Base-by-base conservation (phyloP, 2,329 filamentous ascomycete species). In the Bipolaris victoriae region DNA sequence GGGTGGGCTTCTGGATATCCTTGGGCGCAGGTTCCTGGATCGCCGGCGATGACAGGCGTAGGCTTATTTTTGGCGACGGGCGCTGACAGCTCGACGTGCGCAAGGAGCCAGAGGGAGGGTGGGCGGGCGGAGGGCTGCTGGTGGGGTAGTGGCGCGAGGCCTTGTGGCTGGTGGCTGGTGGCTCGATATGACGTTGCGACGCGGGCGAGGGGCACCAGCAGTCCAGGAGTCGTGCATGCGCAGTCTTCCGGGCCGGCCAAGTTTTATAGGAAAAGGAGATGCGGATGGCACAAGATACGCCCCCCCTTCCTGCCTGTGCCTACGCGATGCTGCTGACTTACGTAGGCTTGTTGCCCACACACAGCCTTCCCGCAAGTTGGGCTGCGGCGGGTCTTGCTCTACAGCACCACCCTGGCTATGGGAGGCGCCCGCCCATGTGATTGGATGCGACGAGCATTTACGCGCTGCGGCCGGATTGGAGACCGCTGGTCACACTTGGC, bases 401-500 rank as follows among this genome's bases (percentile, higher is more conserved):
- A 53, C 57, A 48, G 31, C 56, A 57, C 35, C 58, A 57, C 54
- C 40, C 49, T 43, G 49, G 58, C 59, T 61, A 59, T 60, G 62
- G 58, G 60, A 64, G 45, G 62, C 58, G 58, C 59, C 61, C 55
- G 49, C 35, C 5, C 52, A 35, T 63, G 54, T 70, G 55, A 72
- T 72, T 72, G 70, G 68, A 11, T 46, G 20, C 13, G 47, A 29
- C 22, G 22, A 55, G 41, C 46, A 49, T 63, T 61, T 72, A 73
- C 68, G 68, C 71, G 69, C 72, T 62, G 66, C 63, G 71, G 62
- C 71, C 71, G 68, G 60, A 60, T 66, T 63, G 45, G 41, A 52
- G 68, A 58, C 68, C 66, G 45, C 58, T 58, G 57, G 57, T 71
- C 70, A 72, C 70, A 70, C 70, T 73, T 72, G 69, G 71, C 69